Base-by-base conservation (phyloP, 805 yeast species). In the Candida alai region DNA sequence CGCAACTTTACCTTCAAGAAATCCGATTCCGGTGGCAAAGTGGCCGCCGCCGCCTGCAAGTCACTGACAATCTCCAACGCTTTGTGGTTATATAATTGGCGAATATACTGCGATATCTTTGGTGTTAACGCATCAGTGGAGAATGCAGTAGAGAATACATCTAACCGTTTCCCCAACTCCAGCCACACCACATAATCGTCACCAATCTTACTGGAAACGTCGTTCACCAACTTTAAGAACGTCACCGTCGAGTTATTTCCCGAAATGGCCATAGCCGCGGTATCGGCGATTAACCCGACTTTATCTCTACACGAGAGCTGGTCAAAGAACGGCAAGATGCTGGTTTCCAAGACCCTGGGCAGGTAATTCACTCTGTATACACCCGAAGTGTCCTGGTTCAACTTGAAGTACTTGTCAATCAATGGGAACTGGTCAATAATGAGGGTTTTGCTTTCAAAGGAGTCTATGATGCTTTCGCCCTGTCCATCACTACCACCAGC, bases 341-440 rank as follows among this genome's bases (percentile, higher is more conserved):
- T 61, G 5, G 59, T 49, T 11, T 64, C 51, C 45, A 75, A 56
- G 13, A 71, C 47, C 4, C 49, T 45, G 2, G 65, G 54, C n/a
- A 69, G 67, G 49, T 77, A 77, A 42, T 68, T 62, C 28, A 75
- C 78, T 35, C 82, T 65, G 46, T 70, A 74, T 28, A 74, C 74
- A 1, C 80, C 82, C 18, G 52, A 51, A 2, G 75, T 61, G 39
- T 73, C 68, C 28, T 64, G 65, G 53, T 76, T 77, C 39, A 77
- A 48, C 49, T 74, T 74, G 48, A 68, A 56, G 38, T 66, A 57
- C 6, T 51, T 49, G 6, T 42, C 21, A 5, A 44, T 36, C 13
- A 38, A 28, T 7, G 58, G 51, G 39, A 54, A 50, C 28, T 50
- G 40, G 10, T 49, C 52, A 30, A 58, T 38, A 7, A 40, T 37